Evolutionary conservation across 805 yeast genomes (phyloP), one percentile per base, ranked within the genome.

Genomic region (Hanseniaspora pseudoguilliermondii): DNA sequence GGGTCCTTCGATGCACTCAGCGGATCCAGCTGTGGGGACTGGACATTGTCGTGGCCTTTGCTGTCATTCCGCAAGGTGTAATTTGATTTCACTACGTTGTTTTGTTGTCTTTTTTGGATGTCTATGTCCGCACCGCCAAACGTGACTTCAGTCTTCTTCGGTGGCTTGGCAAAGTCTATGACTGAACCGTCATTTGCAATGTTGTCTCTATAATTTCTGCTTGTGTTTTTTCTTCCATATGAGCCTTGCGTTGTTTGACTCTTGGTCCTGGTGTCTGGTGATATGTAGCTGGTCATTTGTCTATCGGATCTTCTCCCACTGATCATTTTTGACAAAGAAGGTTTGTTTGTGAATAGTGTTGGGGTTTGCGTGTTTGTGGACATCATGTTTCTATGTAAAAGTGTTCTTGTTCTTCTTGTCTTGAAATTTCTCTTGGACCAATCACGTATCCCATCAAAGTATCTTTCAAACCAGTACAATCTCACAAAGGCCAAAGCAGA

Each of bases 381-480:
- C 13, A 46, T 5, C 35, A 65, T 51, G 55, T 69, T 69, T 54
- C 70, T 62, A 41, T 64, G 66, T 42, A 67, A 47, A 27, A 68
- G 63, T 0, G 72, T 69, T 58, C 62, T 68, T 0, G 89, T 80
- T 58, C 96, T 75, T 63, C 98, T 79, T 84, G 89, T 81, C 64
- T 80, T 79, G 67, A 82, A 84, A 66, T 90, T 85, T 58, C 79
- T 66, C 64, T 84, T 86, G n/a, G 97, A 86, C 54, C 77, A 76
- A 58, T 75, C 79, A 59, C 83, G 83, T 66, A 93, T 90, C 61
- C 83, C 80, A 65, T 87, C 91, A 68, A 93, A 88, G 62, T 83
- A 78, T 60, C 87, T 78, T 66, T 89, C 95, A 69, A 86, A 93
- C 87, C 95, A 86, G 66, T 86, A 86, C 47, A 93, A 72, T 51